These are phyloP conservation scores for Pseudohalonectria lignicola DNA, from an alignment of 2,329 filamentous ascomycete species.

Conservation along the genomic window DNA sequence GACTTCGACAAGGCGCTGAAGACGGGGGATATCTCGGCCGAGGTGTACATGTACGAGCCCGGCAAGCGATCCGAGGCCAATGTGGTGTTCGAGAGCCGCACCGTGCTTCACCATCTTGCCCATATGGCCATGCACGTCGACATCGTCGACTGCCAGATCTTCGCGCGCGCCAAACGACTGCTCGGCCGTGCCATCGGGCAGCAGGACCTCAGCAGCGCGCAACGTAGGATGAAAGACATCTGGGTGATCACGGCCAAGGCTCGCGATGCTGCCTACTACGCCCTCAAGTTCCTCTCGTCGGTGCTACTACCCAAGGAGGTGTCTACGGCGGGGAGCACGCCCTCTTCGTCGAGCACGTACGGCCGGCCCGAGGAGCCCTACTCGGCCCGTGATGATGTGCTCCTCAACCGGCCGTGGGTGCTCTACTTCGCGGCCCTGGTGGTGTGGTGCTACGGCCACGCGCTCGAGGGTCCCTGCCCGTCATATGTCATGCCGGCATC, in stretches of 20 bases:
- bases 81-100: slow-evolving; percentile 73
- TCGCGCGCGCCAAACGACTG: slow-evolving; percentile 74
- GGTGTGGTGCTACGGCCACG: slow-evolving; percentile 91
- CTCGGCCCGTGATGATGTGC: slow-evolving; percentile 74
- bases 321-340: slow-evolving; percentile 22
- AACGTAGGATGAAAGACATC: slow-evolving; percentile 71
- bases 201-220: slow-evolving; percentile 69
- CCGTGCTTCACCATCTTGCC: slow-evolving; percentile 82
- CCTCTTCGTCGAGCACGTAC: slow-evolving; percentile 2
- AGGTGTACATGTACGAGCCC: slow-evolving; percentile 41
- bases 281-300: slow-evolving; percentile 77
- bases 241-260: slow-evolving; percentile 88
- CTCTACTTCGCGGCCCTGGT: slow-evolving; percentile 87
- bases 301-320: slow-evolving; percentile 57
- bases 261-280: slow-evolving; percentile 86
- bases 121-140: slow-evolving; percentile 98
- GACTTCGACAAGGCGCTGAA: slow-evolving; percentile 79
- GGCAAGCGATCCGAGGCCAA: slow-evolving; percentile 50
- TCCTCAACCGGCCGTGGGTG: slow-evolving; percentile 90
- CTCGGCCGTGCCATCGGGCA: slow-evolving; percentile 76
- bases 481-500: slow-evolving; percentile 20
- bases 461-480: slow-evolving; percentile 72
- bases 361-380: slow-evolving; percentile 43
- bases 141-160: slow-evolving; percentile 95
- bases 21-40: slow-evolving; percentile 38